Percentiles rank a stretch among this genome's conserved stretches.
These are phyloP conservation scores for Obba rivulosa DNA, from an alignment of 768 basidiomycete genomes.

Conservation along the genomic window DNA sequence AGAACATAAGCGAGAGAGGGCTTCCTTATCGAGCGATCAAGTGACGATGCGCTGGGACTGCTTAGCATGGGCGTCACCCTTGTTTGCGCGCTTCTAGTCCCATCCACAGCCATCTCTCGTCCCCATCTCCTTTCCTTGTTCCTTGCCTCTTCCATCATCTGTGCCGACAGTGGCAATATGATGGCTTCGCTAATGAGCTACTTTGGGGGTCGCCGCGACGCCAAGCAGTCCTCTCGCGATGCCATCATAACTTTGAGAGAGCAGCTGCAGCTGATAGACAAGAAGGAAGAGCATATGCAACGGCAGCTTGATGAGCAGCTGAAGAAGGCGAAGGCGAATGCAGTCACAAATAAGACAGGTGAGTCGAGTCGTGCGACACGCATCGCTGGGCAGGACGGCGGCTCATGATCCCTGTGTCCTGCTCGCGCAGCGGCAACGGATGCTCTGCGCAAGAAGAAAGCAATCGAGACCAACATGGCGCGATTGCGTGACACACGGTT, in stretches of 20 bases:
- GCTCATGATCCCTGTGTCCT: not conserved
- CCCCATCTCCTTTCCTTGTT: too few species aligned
- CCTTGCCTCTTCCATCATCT: not conserved
- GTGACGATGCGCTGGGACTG: conserved; percentile 10
- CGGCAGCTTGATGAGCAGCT: conserved; percentile 95
- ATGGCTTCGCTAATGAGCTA: conserved; percentile 82
- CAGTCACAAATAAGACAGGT: conserved; percentile 91
- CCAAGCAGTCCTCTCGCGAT: conserved; percentile 82
- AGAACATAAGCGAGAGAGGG: not conserved
- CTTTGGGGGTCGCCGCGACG: conserved; percentile 79
- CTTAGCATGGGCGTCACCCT: not conserved
- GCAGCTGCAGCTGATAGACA: conserved; percentile 95
- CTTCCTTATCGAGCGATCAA: conserved; percentile 27
- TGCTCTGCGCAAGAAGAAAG: conserved; percentile 92
- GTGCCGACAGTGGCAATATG: conserved; percentile 32
- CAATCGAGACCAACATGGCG: conserved; percentile 81
- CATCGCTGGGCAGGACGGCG: not conserved
- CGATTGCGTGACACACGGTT: conserved; percentile 78
- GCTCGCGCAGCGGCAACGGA: conserved; percentile 66
- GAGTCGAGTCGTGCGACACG: conserved; percentile 28
- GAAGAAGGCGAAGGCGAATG: conserved; percentile 89
- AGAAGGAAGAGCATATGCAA: conserved; percentile 96
- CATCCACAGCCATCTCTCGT: not conserved
- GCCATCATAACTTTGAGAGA: conserved; percentile 91
- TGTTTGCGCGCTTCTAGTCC: not conserved